These are phyloP conservation scores for Halteria grandinella DNA, from an alignment of 73 alveolate genomes.

Conservation along the genomic window DNA sequence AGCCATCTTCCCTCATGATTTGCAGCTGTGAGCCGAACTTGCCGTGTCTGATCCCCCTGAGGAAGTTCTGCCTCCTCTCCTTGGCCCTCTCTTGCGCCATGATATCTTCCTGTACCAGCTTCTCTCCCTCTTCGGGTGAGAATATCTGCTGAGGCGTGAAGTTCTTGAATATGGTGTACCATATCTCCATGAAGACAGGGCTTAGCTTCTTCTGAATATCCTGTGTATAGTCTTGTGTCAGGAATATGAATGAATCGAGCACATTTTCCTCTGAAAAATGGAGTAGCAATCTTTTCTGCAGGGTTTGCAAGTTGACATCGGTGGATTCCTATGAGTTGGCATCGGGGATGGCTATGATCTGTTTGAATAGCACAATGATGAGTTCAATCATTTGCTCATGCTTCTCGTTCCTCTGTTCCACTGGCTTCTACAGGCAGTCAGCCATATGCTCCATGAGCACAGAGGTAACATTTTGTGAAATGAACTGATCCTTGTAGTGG, in stretches of 20 bases:
- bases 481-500: conserved; percentile 69
- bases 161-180: conserved; percentile 68
- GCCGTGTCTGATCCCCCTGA: conserved; percentile 15
- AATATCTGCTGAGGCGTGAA: conserved; percentile 68
- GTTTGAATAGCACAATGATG: conserved; percentile 68
- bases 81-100: conserved; percentile 13
- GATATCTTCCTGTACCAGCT: neutral
- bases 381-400: conserved; percentile 82
- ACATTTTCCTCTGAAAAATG: conserved; percentile 58
- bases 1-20: conserved; percentile 27
- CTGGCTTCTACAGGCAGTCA: conserved; percentile 67
- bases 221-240: conserved; percentile 74
- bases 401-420: conserved; percentile 63
- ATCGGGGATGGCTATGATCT: conserved; percentile 76
- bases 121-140: conserved; percentile 11
- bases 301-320: conserved; percentile 27
- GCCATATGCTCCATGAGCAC: conserved; percentile 73
- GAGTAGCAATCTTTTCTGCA: conserved; percentile 52
- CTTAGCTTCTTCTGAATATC: conserved; percentile 66
- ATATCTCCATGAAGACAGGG: conserved; percentile 71
- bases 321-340: conserved; percentile 22
- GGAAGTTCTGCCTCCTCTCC: neutral
- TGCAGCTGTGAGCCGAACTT: conserved; percentile 45
- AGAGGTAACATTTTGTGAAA: conserved; percentile 57
- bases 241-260: conserved; percentile 73